Base-by-base conservation (phyloP, 331 rosid species). In the Rhamnella rubrinervis region DNA sequence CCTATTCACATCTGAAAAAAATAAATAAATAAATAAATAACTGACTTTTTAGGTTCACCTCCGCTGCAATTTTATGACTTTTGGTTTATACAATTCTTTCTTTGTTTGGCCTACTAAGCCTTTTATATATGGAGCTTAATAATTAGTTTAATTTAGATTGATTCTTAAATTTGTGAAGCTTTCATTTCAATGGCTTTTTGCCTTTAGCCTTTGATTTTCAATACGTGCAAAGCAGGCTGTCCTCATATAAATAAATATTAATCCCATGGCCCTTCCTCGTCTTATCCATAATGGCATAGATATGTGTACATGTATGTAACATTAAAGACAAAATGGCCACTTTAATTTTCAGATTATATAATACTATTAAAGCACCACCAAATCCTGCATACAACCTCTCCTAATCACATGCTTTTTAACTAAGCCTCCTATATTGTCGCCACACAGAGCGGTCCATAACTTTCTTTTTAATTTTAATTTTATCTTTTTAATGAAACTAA, bases 241-340 rank as follows among this genome's bases (percentile, higher is more conserved):
- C 66, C 37, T 52, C 77, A 66, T 26, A 6, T 50, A 39, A 10
- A 23, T 16, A 49, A 47, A 44, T 39, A 11, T 18, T 0, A 0
- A 40, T 31, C 17, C 3, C 21, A 40, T 51, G 37, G 57, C 38
- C 56, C 59, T 65, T 58, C 56, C 73, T 63, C 72, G 58, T 80
- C 85, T 63, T 76, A 63, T 80, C 85, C 85, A 50, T 71, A 25
- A 21, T 25, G 72, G 75, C 63, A 26, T 26, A 39, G 60, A 40
- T 35, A 25, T 61, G 28, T 65, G 61, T 67, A 40, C 58, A 71
- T 31, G 61, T 65, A 11, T 25, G 21, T 15, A 26, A 59, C 13
- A 49, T 6, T 17, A 53, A n/a, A 53, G 23, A 53, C 19, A 53
- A 53, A 65, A 62, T 49, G 72, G 28, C 75, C 70, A 78, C 68